These are phyloP conservation scores for Isabelozyma heimii DNA, from an alignment of 805 yeast species.

Conservation along the genomic window DNA sequence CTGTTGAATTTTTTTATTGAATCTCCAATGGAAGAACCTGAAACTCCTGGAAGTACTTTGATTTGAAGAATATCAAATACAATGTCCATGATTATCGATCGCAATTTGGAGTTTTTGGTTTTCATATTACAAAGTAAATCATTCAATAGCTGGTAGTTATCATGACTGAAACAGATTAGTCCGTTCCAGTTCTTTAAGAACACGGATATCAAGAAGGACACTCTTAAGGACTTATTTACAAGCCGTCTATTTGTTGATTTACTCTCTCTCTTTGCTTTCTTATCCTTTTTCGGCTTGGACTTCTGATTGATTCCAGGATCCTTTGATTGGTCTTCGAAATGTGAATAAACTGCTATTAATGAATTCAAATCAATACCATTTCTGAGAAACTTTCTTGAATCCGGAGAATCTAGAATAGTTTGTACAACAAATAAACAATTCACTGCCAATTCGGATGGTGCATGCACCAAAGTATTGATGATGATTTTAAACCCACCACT, in stretches of 20 bases:
- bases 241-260: slow-evolving; percentile 13
- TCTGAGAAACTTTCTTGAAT: slow-evolving; percentile 50
- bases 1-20: slow-evolving; percentile 8
- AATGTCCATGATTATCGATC: slow-evolving; percentile 67
- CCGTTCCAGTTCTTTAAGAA: slow-evolving; percentile 79
- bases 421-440: slow-evolving; percentile 35
- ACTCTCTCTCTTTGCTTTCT: slow-evolving; percentile 3
- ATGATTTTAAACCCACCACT: slow-evolving; percentile 52
- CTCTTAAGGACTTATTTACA: slow-evolving; percentile 55
- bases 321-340: slow-evolving; percentile 36
- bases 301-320: not conserved
- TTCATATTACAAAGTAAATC: slow-evolving; percentile 61
- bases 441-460: slow-evolving; percentile 17
- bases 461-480: slow-evolving; percentile 40
- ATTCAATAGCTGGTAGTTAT: slow-evolving; percentile 53
- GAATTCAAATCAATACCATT: slow-evolving; percentile 62
- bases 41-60: slow-evolving; percentile 53
- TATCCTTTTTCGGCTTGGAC: slow-evolving; percentile 9
- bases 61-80: slow-evolving; percentile 67
- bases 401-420: slow-evolving; percentile 56
- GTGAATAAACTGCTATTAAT: slow-evolving; percentile 71
- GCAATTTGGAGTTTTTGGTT: slow-evolving; percentile 53
- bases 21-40: slow-evolving; percentile 18
- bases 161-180: slow-evolving; percentile 56
- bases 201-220: slow-evolving; percentile 56